Conservation (phyloP, 140 eudicot genomes). For the Erigeron philadelphicus region DNA sequence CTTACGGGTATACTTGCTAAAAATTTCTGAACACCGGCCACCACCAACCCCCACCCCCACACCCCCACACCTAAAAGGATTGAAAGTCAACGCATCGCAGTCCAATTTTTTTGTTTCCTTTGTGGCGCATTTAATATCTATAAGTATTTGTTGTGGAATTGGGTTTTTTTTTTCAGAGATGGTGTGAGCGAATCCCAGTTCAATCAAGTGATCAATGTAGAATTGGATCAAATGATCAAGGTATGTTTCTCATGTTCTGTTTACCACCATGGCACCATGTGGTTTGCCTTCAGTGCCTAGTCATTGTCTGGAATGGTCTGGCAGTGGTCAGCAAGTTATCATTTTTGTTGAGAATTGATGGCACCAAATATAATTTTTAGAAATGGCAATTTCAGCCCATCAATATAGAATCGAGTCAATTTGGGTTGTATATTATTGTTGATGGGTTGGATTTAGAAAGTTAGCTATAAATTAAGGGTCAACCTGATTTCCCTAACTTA, state of each 20-base stretch:
- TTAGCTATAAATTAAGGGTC: too few species aligned
- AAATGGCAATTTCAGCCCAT: too few species aligned
- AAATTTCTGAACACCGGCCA: too few species aligned
- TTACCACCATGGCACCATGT: background rate
- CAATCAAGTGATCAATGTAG: constrained; percentile 69
- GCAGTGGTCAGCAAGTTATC: constrained; percentile 16
- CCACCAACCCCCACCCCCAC: too few species aligned
- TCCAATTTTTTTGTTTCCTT: background rate
- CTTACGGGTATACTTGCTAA: too few species aligned
- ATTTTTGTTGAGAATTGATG: background rate
- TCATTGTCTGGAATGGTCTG: constrained; percentile 5
- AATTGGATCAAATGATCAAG: constrained; percentile 89
- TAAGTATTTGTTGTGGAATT: background rate
- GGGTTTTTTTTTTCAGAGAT: constrained; percentile 50
- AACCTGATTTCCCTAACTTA: too few species aligned
- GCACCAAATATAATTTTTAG: too few species aligned
- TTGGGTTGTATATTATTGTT: too few species aligned
- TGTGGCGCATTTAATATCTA: constrained; percentile 1
- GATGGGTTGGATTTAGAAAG: too few species aligned
- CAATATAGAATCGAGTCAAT: too few species aligned
- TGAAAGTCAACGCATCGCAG: background rate
- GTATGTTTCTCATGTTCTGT: constrained; percentile 30
- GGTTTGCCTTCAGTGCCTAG: background rate
- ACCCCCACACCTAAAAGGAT: background rate
- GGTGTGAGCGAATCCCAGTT: constrained; percentile 96